phyloP scores from a whole-genome alignment of 2,329 filamentous ascomycete genomes.

The Sclerotinia minor region DNA sequence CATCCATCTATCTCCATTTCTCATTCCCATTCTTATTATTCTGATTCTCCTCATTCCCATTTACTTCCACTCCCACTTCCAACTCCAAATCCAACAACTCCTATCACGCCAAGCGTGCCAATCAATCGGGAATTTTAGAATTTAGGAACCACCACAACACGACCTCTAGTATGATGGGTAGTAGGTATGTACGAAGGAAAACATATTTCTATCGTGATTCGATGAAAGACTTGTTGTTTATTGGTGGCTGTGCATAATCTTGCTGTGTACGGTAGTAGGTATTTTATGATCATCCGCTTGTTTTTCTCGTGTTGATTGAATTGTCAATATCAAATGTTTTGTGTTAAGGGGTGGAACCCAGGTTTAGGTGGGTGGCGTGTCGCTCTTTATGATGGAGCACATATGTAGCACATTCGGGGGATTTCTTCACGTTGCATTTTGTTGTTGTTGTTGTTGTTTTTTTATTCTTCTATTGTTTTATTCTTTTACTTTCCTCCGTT shows the following conservation, averaged over 20 bases:
- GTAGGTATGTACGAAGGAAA: too few species aligned
- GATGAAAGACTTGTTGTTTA: neutral
- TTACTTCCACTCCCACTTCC: neutral
- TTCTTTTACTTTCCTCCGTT: neutral
- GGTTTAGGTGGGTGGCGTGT: neutral
- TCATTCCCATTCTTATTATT: neutral
- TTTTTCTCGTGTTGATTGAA: constrained; percentile 15
- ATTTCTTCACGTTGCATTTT: neutral
- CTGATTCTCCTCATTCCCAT: neutral
- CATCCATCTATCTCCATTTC: constrained; percentile 2
- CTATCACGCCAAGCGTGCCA: constrained; percentile 16
- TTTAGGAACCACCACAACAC: constrained; percentile 1
- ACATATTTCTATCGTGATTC: neutral
- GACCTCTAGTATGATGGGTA: neutral
- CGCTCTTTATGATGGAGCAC: neutral
- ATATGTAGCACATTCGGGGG: neutral
- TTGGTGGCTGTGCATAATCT: constrained; percentile 5
- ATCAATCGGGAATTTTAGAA: constrained; percentile 15
- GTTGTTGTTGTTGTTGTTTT: too few species aligned
- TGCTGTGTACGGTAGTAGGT: neutral
- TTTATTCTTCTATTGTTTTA: neutral
- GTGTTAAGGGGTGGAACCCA: neutral
- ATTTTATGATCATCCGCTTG: constrained; percentile 6
- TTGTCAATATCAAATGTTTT: too few species aligned
- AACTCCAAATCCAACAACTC: neutral